Evolutionary conservation across 495 filamentous ascomycete genomes (phyloP).

Genomic region (Echria macrotheca): DNA sequence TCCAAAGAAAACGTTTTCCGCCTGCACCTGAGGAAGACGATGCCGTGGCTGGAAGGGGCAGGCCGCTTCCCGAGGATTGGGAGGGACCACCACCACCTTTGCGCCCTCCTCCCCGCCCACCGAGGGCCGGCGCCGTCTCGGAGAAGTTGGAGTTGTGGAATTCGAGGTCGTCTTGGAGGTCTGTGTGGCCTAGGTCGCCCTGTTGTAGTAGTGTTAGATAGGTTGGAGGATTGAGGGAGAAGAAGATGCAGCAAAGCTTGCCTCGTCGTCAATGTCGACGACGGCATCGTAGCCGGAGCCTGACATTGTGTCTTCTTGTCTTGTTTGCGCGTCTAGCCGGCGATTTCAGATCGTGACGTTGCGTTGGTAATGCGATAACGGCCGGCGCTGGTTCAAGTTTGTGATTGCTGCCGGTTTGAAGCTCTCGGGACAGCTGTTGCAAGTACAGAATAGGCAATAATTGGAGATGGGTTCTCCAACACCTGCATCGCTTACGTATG

Average conservation of each 20-base stretch:
- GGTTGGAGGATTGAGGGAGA: not conserved
- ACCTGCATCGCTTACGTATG: slow-evolving; percentile 6
- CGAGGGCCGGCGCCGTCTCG: slow-evolving; percentile 48
- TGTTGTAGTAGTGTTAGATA: slow-evolving; percentile 28
- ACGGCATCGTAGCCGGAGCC: slow-evolving; percentile 92
- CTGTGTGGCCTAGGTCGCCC: slow-evolving; percentile 97
- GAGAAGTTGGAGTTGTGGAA: slow-evolving; percentile 79
- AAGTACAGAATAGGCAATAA: slow-evolving; percentile 8
- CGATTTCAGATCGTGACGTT: too few species aligned
- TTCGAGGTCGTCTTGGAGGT: slow-evolving; percentile 97
- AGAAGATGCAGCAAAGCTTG: slow-evolving; percentile 1
- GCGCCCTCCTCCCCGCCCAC: too few species aligned
- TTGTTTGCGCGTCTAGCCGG: not conserved
- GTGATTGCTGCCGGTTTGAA: too few species aligned
- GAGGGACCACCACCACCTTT: slow-evolving; percentile 27
- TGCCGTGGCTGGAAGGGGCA: slow-evolving; percentile 58
- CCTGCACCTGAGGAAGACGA: slow-evolving; percentile 37
- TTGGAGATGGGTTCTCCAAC: slow-evolving; percentile 5
- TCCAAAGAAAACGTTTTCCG: slow-evolving; percentile 85
- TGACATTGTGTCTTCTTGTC: slow-evolving; percentile 52
- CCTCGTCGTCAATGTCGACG: slow-evolving; percentile 89
- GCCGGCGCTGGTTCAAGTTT: too few species aligned
- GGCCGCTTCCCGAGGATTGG: too few species aligned
- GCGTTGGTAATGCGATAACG: too few species aligned
- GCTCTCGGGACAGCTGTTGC: slow-evolving; percentile 28